Evolutionary conservation across 129 eudicot species (phyloP).

Genomic region (Lactuca saligna): DNA sequence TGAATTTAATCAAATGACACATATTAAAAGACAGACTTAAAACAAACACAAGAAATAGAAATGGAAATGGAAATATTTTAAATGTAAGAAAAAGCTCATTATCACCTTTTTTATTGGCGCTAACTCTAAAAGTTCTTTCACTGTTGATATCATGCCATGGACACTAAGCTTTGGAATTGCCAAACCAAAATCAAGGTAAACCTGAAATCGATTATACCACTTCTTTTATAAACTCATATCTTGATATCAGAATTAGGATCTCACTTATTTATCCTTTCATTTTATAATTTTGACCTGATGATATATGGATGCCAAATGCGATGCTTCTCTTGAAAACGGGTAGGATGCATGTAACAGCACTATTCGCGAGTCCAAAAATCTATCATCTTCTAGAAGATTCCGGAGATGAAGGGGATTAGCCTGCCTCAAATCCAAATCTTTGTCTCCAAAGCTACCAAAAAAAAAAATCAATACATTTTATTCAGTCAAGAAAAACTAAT

Average conservation of each 20-base stretch:
- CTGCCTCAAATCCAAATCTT: constrained; percentile 83
- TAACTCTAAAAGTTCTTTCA: constrained; percentile 89
- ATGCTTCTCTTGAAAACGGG: constrained; percentile 96
- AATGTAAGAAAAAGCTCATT: neutral
- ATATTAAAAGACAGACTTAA: neutral
- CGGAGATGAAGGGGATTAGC: constrained; percentile 96
- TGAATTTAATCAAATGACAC: neutral
- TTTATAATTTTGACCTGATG: constrained; percentile 53
- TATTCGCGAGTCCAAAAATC: constrained; percentile 54
- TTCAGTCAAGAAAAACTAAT: constrained; percentile 10
- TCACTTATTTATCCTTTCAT: constrained; percentile 9
- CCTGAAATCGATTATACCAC: constrained; percentile 42
- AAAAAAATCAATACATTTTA: constrained; percentile 15
- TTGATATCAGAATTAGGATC: constrained; percentile 19
- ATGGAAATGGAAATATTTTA: neutral
- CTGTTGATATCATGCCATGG: constrained; percentile 86
- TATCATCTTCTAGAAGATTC: constrained; percentile 74
- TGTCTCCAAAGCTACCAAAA: constrained; percentile 77
- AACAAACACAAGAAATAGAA: neutral
- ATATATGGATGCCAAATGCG: constrained; percentile 83
- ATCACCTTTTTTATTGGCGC: constrained; percentile 93
- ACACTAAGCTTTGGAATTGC: constrained; percentile 83
- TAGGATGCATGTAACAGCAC: constrained; percentile 95
- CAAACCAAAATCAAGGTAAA: constrained; percentile 92
- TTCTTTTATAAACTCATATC: neutral